Conservation (phyloP, 306 rosid genomes). For the Acacia confusa region DNA sequence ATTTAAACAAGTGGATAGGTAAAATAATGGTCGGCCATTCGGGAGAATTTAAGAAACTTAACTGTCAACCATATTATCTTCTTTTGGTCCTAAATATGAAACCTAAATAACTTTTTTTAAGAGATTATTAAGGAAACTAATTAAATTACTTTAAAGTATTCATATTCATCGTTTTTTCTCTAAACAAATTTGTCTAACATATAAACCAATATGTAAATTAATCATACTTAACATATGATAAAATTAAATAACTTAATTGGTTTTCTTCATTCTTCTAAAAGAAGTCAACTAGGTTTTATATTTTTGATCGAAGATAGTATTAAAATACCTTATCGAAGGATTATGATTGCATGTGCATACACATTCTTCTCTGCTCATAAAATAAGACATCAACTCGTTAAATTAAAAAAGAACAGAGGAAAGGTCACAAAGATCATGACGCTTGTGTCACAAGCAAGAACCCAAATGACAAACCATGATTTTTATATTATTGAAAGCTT, state of each 20-base stretch:
- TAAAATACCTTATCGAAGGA: conserved; percentile 19
- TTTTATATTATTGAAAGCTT: conserved; percentile 4
- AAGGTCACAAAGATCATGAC: conserved; percentile 39
- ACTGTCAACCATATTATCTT: neutral
- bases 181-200: too few relatives aligned
- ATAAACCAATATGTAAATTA: too few relatives aligned
- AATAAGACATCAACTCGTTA: neutral
- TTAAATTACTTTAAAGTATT: too few relatives aligned
- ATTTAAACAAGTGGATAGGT: conserved; percentile 27
- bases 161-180: too few relatives aligned
- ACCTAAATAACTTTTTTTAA: too few relatives aligned
- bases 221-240: too few relatives aligned
- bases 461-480: conserved; percentile 14
- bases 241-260: too few relatives aligned
- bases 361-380: neutral
- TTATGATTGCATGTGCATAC: conserved; percentile 32
- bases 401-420: neutral
- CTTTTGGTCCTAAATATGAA: too few relatives aligned
- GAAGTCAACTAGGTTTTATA: too few relatives aligned
- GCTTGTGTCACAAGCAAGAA: conserved; percentile 38
- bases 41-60: conserved; percentile 16
- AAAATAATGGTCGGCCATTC: conserved; percentile 9
- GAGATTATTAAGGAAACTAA: too few relatives aligned
- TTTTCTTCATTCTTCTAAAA: too few relatives aligned
- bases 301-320: neutral